Evolutionary conservation across 2,329 filamentous ascomycete genomes (phyloP).

Genomic region (Zasmidium citrigriseum): DNA sequence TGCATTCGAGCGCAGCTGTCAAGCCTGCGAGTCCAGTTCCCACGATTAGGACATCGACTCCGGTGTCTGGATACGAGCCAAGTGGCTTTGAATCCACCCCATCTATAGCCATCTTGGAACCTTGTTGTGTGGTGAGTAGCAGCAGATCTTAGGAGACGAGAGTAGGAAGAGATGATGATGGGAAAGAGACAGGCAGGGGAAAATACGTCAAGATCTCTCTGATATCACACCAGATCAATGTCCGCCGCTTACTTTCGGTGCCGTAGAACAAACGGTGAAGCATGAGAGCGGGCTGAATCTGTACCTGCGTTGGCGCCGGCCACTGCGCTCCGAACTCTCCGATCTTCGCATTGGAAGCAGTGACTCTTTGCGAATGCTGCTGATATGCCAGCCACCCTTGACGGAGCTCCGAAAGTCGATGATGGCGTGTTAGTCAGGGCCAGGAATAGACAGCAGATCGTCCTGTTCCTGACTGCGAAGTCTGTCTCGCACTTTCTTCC

Average conservation of each 20-base stretch:
- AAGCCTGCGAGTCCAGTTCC: constrained; percentile 28
- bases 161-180: not conserved
- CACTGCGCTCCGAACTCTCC: not conserved
- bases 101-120: constrained; percentile 36
- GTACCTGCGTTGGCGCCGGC: not conserved
- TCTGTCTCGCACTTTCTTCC: not conserved
- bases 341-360: not conserved
- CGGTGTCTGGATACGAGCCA: constrained; percentile 48
- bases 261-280: not conserved
- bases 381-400: not conserved
- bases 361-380: not conserved
- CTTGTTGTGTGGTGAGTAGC: not conserved
- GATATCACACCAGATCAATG: no score
- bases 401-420: not conserved
- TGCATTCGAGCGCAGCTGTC: constrained; percentile 26
- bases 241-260: not conserved
- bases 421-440: not conserved
- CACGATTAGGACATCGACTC: constrained; percentile 26
- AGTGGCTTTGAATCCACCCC: constrained; percentile 45
- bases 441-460: not conserved
- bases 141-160: not conserved
- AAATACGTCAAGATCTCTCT: not conserved
- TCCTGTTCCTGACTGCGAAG: not conserved
- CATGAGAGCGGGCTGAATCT: not conserved
- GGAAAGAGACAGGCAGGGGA: not conserved